phyloP scores from a whole-genome alignment of 148 eudicot species.

The Gaultheria prostrata region DNA sequence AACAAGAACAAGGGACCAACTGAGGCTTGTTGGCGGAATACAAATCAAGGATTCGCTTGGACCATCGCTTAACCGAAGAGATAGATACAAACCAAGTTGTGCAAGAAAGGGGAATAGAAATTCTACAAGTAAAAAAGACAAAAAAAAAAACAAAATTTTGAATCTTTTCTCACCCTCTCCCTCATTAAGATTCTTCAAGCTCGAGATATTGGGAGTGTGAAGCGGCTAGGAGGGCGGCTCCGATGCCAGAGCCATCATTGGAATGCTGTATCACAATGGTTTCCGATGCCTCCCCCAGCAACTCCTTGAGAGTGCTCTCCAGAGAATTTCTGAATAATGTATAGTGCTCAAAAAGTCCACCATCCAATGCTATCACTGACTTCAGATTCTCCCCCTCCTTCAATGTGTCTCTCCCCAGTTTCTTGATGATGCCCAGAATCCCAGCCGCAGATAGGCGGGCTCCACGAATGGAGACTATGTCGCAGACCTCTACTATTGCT shows the following conservation, averaged over 20 bases:
- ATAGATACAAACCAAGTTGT: neutral
- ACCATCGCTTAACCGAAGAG: constrained; percentile 7
- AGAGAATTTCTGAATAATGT: constrained; percentile 64
- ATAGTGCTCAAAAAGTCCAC: constrained; percentile 84
- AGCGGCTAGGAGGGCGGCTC: constrained; percentile 94
- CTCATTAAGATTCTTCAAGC: constrained; percentile 25
- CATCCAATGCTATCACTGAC: constrained; percentile 80
- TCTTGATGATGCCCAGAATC: constrained; percentile 77
- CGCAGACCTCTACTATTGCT: constrained; percentile 62
- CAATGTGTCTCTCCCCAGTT: constrained; percentile 60
- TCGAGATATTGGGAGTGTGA: constrained; percentile 77
- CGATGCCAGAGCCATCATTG: constrained; percentile 89
- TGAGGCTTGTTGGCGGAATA: neutral
- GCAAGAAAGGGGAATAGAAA: neutral
- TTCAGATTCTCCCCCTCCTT: constrained; percentile 54
- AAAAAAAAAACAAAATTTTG: neutral
- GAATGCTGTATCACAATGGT: constrained; percentile 63
- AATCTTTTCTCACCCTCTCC: neutral
- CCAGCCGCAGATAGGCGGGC: constrained; percentile 94
- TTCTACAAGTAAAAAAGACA: neutral
- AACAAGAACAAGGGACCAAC: neutral
- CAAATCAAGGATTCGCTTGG: constrained; percentile 10
- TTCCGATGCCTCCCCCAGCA: constrained; percentile 62
- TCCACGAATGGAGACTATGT: constrained; percentile 71
- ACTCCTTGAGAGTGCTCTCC: constrained; percentile 69